Evolutionary conservation across 345 rosid species (phyloP), one percentile per base, ranked within the genome.

Genomic region (Eucalyptus regnans): DNA sequence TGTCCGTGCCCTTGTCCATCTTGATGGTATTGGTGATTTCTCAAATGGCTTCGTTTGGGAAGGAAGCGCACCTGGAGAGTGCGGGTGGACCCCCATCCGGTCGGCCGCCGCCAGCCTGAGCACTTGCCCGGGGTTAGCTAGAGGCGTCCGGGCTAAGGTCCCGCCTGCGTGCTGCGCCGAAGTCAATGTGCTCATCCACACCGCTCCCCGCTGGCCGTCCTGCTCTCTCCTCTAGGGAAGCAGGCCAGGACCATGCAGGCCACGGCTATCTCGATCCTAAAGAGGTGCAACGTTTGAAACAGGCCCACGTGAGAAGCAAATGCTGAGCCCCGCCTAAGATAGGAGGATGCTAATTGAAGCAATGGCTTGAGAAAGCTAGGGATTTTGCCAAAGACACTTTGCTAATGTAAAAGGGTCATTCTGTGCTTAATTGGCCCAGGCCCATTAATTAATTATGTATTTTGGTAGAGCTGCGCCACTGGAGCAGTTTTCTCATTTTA

Each of bases 171-270:
- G 96, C 88, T 95, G 98, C 92, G 87, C 95, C 51, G 95, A 94
- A 92, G 96, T 95, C 0, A 95, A 91, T 37, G 95, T 94, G 14
- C 90, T 97, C 84, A 92, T 96, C 41, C 90, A 88, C 89, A 92
- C 95, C 29, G 90, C 96, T 23, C 98, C 99, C 1, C 94, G 88
- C 90, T 95, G 99, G 96, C 98, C 16, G 96, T 95, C 43, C 68
- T 96, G 86, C 87, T 97, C 88, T 97, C 99, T 18, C 98, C 98
- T 50, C 66, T 94, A 92, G 96, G 98, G 17, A 94, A 94, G 93
- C 92, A 92, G 43, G 96, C 97, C 2, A 96, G 98, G 85, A 95
- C 96, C 89, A 93, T 89, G 68, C 96, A 96, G 23, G 96, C 92
- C 41, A 88, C 93, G 81, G 99, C 96, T 27, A 92, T 97, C 89